Evolutionary conservation across 1,284 basidiomycete genomes (phyloP).

Genomic region (Lentinula novae-zelandiae): DNA sequence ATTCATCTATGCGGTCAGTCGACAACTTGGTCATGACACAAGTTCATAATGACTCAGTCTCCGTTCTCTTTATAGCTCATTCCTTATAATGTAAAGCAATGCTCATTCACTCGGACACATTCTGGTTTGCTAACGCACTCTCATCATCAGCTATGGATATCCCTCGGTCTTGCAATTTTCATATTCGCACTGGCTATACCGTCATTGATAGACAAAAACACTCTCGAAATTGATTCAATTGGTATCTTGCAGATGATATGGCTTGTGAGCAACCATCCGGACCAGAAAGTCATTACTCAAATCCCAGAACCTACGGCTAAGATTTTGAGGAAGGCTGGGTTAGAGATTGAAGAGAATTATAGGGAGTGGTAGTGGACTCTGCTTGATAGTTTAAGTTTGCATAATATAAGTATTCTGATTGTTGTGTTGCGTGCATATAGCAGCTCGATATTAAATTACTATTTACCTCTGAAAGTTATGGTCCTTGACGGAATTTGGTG

Average conservation of each 20-base stretch:
- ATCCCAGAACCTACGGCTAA: neutral
- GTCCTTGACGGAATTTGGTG: no score
- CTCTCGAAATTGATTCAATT: slow-evolving; percentile 5
- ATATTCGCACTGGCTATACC: slow-evolving; percentile 1
- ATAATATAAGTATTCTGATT: no score
- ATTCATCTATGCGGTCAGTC: neutral
- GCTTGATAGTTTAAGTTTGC: no score
- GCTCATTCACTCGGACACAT: neutral
- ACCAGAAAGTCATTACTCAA: neutral
- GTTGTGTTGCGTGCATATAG: no score
- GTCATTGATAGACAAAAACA: slow-evolving; percentile 2
- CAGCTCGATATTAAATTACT: no score
- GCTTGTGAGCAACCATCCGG: slow-evolving; percentile 1
- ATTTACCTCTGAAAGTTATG: no score
- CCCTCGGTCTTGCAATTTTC: slow-evolving; percentile 3
- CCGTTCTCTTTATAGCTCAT: neutral
- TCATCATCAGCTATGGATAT: neutral
- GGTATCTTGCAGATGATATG: slow-evolving; percentile 12
- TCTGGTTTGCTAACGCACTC: neutral
- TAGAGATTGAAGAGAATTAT: neutral
- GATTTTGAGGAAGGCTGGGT: neutral
- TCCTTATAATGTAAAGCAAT: neutral
- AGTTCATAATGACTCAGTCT: no score
- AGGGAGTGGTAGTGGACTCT: neutral
- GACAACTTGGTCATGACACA: neutral